These are phyloP conservation scores for Colletotrichum sp. DNA, from an alignment of 2,329 filamentous ascomycete genomes.

Conservation along the genomic window DNA sequence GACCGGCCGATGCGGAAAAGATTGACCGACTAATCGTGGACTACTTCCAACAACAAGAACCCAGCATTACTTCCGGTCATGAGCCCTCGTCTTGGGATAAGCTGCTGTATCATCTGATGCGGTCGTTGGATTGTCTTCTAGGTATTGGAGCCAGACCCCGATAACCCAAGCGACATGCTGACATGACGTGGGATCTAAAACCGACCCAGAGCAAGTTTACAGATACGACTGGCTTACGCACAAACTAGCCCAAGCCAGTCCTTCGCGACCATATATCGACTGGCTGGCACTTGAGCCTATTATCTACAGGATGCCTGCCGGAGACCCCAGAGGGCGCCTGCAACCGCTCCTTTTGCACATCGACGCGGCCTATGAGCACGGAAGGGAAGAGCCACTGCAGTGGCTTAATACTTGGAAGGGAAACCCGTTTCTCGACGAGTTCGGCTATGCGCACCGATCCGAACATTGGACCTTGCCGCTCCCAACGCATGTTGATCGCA, in stretches of 20 bases:
- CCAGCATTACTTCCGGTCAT: accelerated
- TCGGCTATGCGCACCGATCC: accelerated
- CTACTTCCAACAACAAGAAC: accelerated
- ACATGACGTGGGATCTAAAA: neutral
- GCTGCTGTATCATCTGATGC: accelerated
- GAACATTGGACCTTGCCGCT: neutral
- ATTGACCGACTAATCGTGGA: neutral
- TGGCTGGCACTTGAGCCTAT: too few relatives aligned
- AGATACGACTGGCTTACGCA: neutral
- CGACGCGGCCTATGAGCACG: accelerated
- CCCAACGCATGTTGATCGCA: neutral
- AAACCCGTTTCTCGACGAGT: neutral
- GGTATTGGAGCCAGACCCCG: neutral
- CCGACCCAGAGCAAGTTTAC: neutral
- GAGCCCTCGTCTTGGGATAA: neutral
- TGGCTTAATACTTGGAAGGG: neutral
- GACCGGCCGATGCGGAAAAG: accelerated
- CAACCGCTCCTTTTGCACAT: too few relatives aligned
- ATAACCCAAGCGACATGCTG: neutral
- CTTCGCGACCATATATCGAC: too few relatives aligned
- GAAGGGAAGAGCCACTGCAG: accelerated
- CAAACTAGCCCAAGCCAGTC: too few relatives aligned
- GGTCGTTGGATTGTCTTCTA: accelerated
- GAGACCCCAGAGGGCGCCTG: too few relatives aligned
- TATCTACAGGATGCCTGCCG: too few relatives aligned